phyloP scores from a whole-genome alignment of 208 protist genomes.

The Crithidia mellificae region DNA sequence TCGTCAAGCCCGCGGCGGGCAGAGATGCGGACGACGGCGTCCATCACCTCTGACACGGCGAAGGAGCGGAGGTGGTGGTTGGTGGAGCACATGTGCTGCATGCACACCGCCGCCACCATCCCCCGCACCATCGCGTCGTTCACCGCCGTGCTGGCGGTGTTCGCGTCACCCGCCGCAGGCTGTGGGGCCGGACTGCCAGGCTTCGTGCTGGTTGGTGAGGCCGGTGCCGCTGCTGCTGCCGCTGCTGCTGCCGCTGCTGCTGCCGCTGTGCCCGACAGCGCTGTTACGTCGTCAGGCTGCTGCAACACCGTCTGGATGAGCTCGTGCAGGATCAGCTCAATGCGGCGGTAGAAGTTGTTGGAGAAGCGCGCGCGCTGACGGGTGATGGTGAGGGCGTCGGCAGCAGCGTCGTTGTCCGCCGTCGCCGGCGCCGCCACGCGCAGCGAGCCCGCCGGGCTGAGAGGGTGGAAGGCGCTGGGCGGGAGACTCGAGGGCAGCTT shows the following conservation, averaged over 20 bases:
- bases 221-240: neutral
- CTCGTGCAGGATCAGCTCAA: slow-evolving; percentile 54
- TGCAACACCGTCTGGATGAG: slow-evolving; percentile 59
- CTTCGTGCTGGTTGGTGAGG: neutral
- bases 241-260: neutral
- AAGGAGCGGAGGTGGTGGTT: slow-evolving; percentile 68
- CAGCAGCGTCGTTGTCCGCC: neutral
- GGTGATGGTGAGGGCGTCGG: slow-evolving; percentile 3
- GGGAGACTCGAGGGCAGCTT: slow-evolving; percentile 2
- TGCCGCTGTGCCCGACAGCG: too few species aligned
- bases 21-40: slow-evolving; percentile 56
- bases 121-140: slow-evolving; percentile 24
- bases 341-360: slow-evolving; percentile 63
- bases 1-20: slow-evolving; percentile 14
- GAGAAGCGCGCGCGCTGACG: slow-evolving; percentile 48
- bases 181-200: slow-evolving; percentile 5
- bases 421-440: slow-evolving; percentile 5
- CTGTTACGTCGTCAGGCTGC: slow-evolving; percentile 14
- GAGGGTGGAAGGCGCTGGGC: neutral
- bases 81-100: slow-evolving; percentile 69
- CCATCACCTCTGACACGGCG: slow-evolving; percentile 72
- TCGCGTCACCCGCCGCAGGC: neutral
- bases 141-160: neutral
- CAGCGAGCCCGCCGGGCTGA: slow-evolving; percentile 2
- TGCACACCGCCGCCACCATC: slow-evolving; percentile 55